Evolutionary conservation across 176 grass and related monocot species (phyloP), one percentile per base, ranked within the genome.

Genomic region (Zizania latifolia): DNA sequence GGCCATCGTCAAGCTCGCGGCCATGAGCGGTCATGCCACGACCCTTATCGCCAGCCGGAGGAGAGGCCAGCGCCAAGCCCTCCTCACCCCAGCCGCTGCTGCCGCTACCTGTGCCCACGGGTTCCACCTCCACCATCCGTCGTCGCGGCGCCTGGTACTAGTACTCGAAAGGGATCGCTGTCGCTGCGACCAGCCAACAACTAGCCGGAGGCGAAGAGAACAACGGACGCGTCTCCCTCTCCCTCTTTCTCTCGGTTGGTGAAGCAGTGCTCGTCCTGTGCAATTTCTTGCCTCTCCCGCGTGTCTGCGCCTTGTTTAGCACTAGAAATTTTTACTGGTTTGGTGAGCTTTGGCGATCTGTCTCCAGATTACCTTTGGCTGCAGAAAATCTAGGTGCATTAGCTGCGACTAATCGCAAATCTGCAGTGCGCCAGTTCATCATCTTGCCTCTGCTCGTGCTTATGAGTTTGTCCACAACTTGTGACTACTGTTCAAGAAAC

Each of bases 241-340:
- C n/a, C n/a, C n/a, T n/a, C n/a, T 58, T 35, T 73, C n/a, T 26
- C 74, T 32, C 50, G 74, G 74, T 77, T 24, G 74, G 74, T 76
- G 72, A 62, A 46, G 56, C 21, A 57, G 39, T 24, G 59, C 55
- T 38, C 11, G 28, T 13, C 39, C 73, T 33, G 11, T 29, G 43
- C 72, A 61, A 37, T 75, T 41, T 41, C 24, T 36, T 75, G 55
- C 16, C 14, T 60, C 5, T 24, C 27, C 28, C 28, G 71, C 22
- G 23, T 43, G 21, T 74, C 35, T 58, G 71, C 39, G 16, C 45
- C 17, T 38, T 22, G 71, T 5, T 39, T 67, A 43, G 65, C 15
- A 16, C 11, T 32, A 45, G 41, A 19, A 51, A n/a, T n/a, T n/a
- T 43, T 64, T 9, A 60, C 33, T 34, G 68, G 45, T 19, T 70